phyloP scores from a whole-genome alignment of 345 rosid genomes.

The Pugionium dolabratum region DNA sequence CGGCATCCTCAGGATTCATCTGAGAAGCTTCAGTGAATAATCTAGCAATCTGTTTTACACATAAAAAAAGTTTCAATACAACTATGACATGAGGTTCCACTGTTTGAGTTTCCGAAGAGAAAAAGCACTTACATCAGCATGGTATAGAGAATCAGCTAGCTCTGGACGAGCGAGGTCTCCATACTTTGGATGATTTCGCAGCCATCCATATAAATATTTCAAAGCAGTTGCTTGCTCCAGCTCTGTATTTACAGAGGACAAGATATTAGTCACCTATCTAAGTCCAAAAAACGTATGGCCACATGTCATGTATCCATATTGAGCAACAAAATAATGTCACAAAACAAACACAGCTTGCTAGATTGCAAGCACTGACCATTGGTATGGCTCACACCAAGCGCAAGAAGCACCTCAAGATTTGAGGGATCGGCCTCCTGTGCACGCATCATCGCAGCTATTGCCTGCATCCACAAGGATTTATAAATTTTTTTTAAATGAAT shows the following conservation, averaged over 20 bases:
- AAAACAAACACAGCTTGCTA: constrained; percentile 24
- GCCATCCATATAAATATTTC: constrained; percentile 92
- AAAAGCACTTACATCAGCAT: constrained; percentile 75
- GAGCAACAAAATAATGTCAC: constrained; percentile 21
- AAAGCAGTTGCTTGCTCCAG: constrained; percentile 95
- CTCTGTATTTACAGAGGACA: constrained; percentile 53
- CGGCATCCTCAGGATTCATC: constrained; percentile 96
- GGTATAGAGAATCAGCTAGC: constrained; percentile 65
- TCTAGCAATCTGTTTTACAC: constrained; percentile 57
- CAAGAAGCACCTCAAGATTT: constrained; percentile 97
- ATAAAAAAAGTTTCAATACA: constrained; percentile 16
- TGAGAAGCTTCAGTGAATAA: constrained; percentile 84
- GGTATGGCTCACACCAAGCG: constrained; percentile 98
- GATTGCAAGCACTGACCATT: constrained; percentile 65
- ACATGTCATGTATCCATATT: neutral
- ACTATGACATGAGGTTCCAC: constrained; percentile 10
- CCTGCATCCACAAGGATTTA: constrained; percentile 52
- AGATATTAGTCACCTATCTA: constrained; percentile 24
- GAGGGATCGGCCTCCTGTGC: constrained; percentile 95
- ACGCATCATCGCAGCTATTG: constrained; percentile 99
- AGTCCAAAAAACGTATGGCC: neutral
- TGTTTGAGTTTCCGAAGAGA: constrained; percentile 14
- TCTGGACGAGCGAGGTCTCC: constrained; percentile 69
- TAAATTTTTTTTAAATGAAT: neutral
- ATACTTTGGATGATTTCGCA: constrained; percentile 83